Conservation (phyloP, 495 filamentous ascomycete species). For the Neurospora sp. region DNA sequence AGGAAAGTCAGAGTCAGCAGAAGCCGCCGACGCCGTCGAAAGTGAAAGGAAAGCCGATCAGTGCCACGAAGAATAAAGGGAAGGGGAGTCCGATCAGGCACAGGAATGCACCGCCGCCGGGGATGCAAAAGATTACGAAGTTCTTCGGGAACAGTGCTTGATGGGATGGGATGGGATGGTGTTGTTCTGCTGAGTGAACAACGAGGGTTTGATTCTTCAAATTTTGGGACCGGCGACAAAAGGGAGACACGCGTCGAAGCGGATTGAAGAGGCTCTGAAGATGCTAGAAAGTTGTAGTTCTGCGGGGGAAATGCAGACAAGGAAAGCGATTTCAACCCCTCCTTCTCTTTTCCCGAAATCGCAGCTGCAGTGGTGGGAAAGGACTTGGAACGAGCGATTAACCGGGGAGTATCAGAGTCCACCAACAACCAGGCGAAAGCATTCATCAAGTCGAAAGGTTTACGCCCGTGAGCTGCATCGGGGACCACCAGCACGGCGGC, state of each 20-base stretch:
- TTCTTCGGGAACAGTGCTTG: constrained; percentile 60
- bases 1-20: constrained; percentile 1
- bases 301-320: background rate
- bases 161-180: background rate
- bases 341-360: background rate
- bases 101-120: constrained; percentile 10
- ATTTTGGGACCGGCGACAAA: background rate
- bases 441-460: background rate
- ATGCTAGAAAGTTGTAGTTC: background rate
- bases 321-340: background rate
- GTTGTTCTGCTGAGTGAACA: background rate
- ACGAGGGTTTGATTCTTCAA: background rate
- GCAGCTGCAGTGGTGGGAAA: background rate
- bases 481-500: background rate
- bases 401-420: background rate
- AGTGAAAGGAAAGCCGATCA: constrained; percentile 26
- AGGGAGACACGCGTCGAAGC: background rate
- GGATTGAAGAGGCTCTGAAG: background rate
- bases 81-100: constrained; percentile 34
- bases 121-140: constrained; percentile 73
- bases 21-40: background rate
- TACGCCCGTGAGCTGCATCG: background rate
- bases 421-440: background rate
- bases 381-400: background rate
- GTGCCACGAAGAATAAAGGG: constrained; percentile 30